These are phyloP conservation scores for Fraxinus albicans DNA, from an alignment of 305 asterid species.

Conservation along the genomic window DNA sequence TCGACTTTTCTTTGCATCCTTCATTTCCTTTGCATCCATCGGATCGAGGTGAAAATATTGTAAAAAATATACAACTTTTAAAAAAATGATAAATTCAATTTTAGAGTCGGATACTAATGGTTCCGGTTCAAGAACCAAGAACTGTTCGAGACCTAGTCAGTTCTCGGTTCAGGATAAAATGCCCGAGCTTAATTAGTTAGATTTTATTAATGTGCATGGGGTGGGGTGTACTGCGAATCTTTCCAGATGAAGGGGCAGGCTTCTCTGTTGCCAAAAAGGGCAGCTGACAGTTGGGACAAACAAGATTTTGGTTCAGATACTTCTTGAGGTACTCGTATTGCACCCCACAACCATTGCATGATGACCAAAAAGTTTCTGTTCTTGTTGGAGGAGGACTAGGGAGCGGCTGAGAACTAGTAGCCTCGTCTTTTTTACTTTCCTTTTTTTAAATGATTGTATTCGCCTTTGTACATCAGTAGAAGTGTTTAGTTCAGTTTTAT, in stretches of 20 bases:
- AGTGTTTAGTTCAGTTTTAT: background rate
- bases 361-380: constrained; percentile 40
- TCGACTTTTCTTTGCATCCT: no score
- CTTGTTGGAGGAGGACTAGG: constrained; percentile 17
- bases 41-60: background rate
- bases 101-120: background rate
- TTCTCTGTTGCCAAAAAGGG: constrained; percentile 38
- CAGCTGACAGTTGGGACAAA: constrained; percentile 31
- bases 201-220: background rate
- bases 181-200: background rate
- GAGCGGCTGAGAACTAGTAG: constrained; percentile 16
- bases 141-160: background rate
- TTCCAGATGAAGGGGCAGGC: constrained; percentile 31
- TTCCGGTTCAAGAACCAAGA: background rate
- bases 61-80: no score
- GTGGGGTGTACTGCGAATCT: background rate
- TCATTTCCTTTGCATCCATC: background rate
- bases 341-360: constrained; percentile 33
- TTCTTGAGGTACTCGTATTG: constrained; percentile 25
- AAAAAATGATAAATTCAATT: no score
- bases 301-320: constrained; percentile 33
- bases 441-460: constrained; percentile 23
- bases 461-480: constrained; percentile 2
- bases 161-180: no score
- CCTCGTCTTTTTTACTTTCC: constrained; percentile 59